Evolutionary conservation across 2,329 filamentous ascomycete species (phyloP).

Genomic region (Apiospora hydei): DNA sequence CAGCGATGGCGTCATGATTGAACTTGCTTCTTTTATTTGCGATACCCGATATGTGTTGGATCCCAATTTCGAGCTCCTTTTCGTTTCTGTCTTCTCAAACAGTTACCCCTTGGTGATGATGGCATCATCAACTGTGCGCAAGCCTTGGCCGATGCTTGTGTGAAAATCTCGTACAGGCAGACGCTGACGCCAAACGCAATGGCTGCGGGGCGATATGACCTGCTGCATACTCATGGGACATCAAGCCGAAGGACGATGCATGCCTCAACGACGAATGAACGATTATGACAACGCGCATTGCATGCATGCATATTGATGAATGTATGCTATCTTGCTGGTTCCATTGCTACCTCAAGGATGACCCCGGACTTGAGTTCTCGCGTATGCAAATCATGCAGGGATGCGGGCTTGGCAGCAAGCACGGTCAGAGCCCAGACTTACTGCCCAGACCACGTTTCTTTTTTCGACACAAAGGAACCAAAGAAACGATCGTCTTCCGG

Average conservation of each 20-base stretch:
- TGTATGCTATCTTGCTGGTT: background rate
- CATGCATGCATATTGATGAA: background rate
- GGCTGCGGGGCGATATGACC: background rate
- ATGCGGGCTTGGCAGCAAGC: background rate
- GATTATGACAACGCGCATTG: background rate
- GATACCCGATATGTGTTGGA: background rate
- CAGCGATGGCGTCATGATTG: background rate
- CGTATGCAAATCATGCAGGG: slow-evolving; percentile 12
- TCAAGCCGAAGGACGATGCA: background rate
- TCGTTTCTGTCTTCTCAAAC: background rate
- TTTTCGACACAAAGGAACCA: background rate
- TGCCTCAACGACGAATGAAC: background rate
- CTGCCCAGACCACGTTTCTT: background rate
- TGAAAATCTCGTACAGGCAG: too few relatives aligned
- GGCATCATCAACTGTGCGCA: background rate
- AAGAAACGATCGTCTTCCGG: background rate
- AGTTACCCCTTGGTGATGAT: background rate
- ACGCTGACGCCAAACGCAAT: background rate
- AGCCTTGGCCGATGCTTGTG: background rate
- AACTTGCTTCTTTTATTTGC: background rate
- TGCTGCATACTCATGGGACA: background rate
- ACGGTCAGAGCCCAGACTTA: background rate
- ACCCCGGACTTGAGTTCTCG: slow-evolving; percentile 5
- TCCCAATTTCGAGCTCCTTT: background rate
- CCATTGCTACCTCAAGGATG: background rate